Evolutionary conservation across 768 basidiomycete species (phyloP).

Genomic region (Trametes cubensis): DNA sequence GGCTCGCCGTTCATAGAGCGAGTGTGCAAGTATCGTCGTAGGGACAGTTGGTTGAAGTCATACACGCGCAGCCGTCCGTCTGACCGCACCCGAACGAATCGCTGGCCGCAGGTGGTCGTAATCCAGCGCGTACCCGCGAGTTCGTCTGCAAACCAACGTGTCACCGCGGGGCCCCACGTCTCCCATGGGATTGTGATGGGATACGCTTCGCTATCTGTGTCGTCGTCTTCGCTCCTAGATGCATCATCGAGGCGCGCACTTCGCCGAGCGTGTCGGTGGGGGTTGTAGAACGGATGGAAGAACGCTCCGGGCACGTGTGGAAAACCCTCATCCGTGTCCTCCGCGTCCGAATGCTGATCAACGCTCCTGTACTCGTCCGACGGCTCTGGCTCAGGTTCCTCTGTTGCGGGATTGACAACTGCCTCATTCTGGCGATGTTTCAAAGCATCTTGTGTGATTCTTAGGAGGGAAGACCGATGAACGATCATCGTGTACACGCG

Average conservation of each 20-base stretch:
- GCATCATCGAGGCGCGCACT: neutral
- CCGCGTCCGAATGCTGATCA: neutral
- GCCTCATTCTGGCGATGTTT: neutral
- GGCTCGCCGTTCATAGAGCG: slow-evolving; percentile 9
- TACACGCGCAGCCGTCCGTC: slow-evolving; percentile 20
- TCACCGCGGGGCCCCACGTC: slow-evolving; percentile 29
- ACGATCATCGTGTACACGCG: slow-evolving; percentile 30
- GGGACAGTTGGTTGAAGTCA: slow-evolving; percentile 31
- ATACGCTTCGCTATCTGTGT: neutral
- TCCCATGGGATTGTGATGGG: slow-evolving; percentile 23
- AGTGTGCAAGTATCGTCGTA: slow-evolving; percentile 9
- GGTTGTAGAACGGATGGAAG: neutral
- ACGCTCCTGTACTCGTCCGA: neutral
- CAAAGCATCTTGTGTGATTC: slow-evolving; percentile 1
- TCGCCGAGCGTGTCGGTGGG: neutral
- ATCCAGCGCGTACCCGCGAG: slow-evolving; percentile 33
- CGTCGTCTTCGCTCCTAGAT: neutral
- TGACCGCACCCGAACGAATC: slow-evolving; percentile 26
- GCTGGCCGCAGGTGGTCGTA: slow-evolving; percentile 37
- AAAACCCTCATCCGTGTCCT: neutral
- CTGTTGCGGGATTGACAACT: neutral
- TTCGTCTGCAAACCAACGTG: slow-evolving; percentile 33
- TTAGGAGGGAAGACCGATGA: slow-evolving; percentile 29
- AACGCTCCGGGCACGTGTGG: neutral
- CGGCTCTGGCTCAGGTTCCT: neutral